Evolutionary conservation across 345 rosid genomes (phyloP).

Genomic region (Angophora floribunda): DNA sequence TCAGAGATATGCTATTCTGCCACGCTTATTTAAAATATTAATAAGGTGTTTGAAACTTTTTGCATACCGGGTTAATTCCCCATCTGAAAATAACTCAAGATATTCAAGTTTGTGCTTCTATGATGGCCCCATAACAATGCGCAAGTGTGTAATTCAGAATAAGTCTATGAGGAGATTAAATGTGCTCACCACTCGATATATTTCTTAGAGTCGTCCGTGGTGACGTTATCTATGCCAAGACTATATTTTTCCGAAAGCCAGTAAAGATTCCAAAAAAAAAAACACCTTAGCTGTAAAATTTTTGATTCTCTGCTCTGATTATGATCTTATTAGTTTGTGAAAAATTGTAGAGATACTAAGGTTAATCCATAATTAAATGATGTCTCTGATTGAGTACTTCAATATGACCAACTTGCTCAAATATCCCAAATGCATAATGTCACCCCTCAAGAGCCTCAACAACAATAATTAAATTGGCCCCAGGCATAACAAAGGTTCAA

Average conservation of each 20-base stretch:
- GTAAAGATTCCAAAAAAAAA: not conserved
- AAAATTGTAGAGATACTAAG: not conserved
- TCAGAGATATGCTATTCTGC: not conserved
- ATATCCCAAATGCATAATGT: not conserved
- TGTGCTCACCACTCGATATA: accelerated
- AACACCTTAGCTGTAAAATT: accelerated
- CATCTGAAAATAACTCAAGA: not conserved
- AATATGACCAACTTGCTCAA: not conserved
- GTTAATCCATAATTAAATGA: not conserved
- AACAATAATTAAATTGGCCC: not conserved
- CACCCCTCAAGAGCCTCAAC: not conserved
- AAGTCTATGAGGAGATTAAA: not conserved
- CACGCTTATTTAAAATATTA: not conserved
- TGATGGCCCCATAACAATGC: not conserved
- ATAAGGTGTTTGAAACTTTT: not conserved
- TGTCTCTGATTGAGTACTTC: not conserved
- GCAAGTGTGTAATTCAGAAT: not conserved
- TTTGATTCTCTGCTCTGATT: not conserved
- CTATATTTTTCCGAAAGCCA: not conserved
- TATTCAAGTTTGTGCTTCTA: not conserved
- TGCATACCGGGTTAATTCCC: not conserved
- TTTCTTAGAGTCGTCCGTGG: not conserved
- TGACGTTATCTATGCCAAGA: not conserved
- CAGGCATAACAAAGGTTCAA: not conserved
- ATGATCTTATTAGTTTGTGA: not conserved